Evolutionary conservation across 163 green algal genomes (phyloP).

Genomic region (Picocystis sp.): DNA sequence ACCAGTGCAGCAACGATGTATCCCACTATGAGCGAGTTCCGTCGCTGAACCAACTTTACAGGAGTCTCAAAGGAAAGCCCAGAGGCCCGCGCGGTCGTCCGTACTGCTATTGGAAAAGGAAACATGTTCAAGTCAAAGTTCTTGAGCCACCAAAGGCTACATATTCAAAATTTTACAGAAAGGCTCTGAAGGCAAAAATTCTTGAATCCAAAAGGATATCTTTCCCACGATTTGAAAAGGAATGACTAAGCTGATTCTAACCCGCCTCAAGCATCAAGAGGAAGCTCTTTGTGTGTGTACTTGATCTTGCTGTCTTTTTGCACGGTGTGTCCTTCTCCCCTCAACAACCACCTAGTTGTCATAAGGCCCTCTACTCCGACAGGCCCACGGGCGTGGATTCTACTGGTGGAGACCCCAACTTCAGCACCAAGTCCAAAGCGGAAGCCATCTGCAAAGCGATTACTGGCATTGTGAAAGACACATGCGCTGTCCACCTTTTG

Average conservation of each 20-base stretch:
- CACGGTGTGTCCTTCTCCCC: conserved; percentile 72
- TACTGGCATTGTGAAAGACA: conserved; percentile 88
- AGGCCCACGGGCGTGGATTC: conserved; percentile 90
- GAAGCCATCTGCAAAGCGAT: conserved; percentile 89
- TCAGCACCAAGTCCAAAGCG: conserved; percentile 53
- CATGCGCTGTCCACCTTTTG: conserved; percentile 66
- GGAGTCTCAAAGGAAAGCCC: too few relatives aligned
- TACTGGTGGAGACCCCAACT: conserved; percentile 89
- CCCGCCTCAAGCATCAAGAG: conserved; percentile 2
- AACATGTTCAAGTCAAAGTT: too few relatives aligned
- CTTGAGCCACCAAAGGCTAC: too few relatives aligned
- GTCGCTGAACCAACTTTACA: too few relatives aligned
- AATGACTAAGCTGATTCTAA: conserved; percentile 2
- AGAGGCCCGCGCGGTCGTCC: too few relatives aligned
- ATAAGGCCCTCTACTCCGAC: conserved; percentile 96
- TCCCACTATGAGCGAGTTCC: too few relatives aligned
- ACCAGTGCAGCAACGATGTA: too few relatives aligned
- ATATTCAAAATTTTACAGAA: too few relatives aligned
- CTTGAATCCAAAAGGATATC: too few relatives aligned
- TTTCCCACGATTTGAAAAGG: background rate
- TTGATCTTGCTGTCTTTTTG: conserved; percentile 71
- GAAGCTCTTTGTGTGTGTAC: conserved; percentile 67
- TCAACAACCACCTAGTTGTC: conserved; percentile 79
- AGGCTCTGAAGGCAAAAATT: too few relatives aligned
- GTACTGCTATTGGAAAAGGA: too few relatives aligned